phyloP scores from a whole-genome alignment of 495 filamentous ascomycete genomes.

The Penicillium turbatum region DNA sequence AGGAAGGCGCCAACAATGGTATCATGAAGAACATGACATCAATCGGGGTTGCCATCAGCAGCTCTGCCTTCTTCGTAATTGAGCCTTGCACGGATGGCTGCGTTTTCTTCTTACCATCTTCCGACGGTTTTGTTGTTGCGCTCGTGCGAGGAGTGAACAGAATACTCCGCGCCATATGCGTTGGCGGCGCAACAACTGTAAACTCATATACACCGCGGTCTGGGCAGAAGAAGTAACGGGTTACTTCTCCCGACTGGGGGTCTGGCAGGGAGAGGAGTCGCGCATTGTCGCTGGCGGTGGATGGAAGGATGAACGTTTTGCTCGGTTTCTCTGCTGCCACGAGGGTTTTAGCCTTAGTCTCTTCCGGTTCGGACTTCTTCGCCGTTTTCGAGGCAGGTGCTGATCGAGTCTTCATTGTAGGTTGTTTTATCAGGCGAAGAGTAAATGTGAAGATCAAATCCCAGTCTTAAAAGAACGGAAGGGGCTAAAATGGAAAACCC shows the following conservation, averaged over 20 bases:
- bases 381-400: slow-evolving; percentile 22
- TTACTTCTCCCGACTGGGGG: slow-evolving; percentile 61
- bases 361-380: slow-evolving; percentile 1
- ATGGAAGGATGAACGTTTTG: slow-evolving; percentile 78
- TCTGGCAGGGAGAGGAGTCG: slow-evolving; percentile 75
- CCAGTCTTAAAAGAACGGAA: slow-evolving; percentile 2
- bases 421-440: background rate
- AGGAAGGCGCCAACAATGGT: slow-evolving; percentile 52
- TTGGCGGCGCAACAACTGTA: slow-evolving; percentile 64
- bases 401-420: slow-evolving; percentile 30
- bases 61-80: slow-evolving; percentile 56
- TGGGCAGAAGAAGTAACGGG: slow-evolving; percentile 78
- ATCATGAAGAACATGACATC: slow-evolving; percentile 83
- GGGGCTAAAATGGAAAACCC: slow-evolving; percentile 10
- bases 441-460: background rate
- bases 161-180: slow-evolving; percentile 32
- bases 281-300: slow-evolving; percentile 54
- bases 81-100: slow-evolving; percentile 12
- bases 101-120: slow-evolving; percentile 8
- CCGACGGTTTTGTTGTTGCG: slow-evolving; percentile 3
- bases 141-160: slow-evolving; percentile 24
- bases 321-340: slow-evolving; percentile 43
- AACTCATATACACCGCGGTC: slow-evolving; percentile 80
- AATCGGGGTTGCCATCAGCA: slow-evolving; percentile 77
- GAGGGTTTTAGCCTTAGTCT: slow-evolving; percentile 14